Base-by-base conservation (phyloP, 192 early-diverging fungal species). In the Coemansia sp. region DNA sequence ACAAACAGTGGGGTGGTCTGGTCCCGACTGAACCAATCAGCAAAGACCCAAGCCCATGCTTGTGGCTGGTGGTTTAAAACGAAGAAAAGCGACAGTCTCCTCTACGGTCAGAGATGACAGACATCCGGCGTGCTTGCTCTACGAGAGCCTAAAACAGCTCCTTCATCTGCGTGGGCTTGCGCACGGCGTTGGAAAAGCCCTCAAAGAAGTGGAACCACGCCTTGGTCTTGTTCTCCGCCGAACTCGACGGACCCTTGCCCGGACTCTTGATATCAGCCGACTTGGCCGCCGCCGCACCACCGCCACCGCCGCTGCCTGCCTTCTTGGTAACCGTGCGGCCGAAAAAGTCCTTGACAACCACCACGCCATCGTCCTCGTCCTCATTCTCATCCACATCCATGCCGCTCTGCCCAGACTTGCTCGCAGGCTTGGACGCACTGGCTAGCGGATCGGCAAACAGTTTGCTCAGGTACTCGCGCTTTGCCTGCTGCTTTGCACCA, bases 131-230 rank as follows among this genome's bases (percentile, higher is more conserved):
- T n/a, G n/a, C n/a, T n/a, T n/a, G n/a, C n/a, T n/a, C n/a, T n/a
- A n/a, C n/a, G n/a, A n/a, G n/a, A n/a, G n/a, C n/a, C 56, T 69
- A 83, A 18, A 86, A 46, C n/a, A 87, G 73, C 39, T 89, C 80
- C 9, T 72, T 58, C 32, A 92, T 68, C 24, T 76, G 67, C 14
- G 91, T 80, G 1, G 87, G 82, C 47, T 85, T 87, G 32, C 88
- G 78, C 20, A 95, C 91, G 10, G 92, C 92, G 60, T 95, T 93
- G 4, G 91, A 90, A 54, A 87, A 95, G 10, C 92, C 92, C 64
- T 95, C 92, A 52, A 92, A 86, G 58, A 80, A 94, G 60, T 83
- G 78, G 79, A 85, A 95, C 74, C 81, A 79, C 25, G 80, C 55
- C 25, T 61, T 61, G 44, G 40, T 9, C 27, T 52, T 39, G 24